Percentiles rank a stretch among this genome's conserved stretches.
phyloP scores from a whole-genome alignment of 2,329 filamentous ascomycete genomes.

The Apiospora sp. region DNA sequence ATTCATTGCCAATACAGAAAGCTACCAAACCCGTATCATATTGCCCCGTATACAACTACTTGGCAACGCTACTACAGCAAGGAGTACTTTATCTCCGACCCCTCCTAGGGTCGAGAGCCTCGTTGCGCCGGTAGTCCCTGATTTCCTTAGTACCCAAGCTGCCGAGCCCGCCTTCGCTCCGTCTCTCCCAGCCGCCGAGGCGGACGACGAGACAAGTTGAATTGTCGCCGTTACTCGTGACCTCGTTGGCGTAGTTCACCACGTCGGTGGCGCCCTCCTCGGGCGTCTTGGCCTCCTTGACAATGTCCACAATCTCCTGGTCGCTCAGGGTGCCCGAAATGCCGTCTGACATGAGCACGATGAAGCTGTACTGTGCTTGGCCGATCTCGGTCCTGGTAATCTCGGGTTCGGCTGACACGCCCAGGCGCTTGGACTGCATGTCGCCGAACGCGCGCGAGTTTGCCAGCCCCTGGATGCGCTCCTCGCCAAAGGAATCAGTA shows the following conservation, averaged over 20 bases:
- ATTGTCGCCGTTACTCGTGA: slow-evolving; percentile 72
- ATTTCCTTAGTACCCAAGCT: slow-evolving; percentile 93
- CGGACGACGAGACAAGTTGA: slow-evolving; percentile 73
- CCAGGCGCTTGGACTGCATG: slow-evolving; percentile 88
- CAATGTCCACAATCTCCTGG: slow-evolving; percentile 94
- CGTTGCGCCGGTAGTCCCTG: slow-evolving; percentile 80
- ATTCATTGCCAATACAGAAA: not conserved
- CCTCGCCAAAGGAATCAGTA: slow-evolving; percentile 96
- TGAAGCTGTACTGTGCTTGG: slow-evolving; percentile 86
- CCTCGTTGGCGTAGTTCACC: slow-evolving; percentile 88
- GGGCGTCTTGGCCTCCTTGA: slow-evolving; percentile 92
- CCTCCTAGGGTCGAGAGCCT: slow-evolving; percentile 83
- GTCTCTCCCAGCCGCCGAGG: slow-evolving; percentile 73
- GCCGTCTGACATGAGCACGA: slow-evolving; percentile 89
- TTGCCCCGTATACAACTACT: not conserved
- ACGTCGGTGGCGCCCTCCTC: slow-evolving; percentile 83
- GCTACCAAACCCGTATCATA: not conserved
- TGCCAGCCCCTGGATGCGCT: slow-evolving; percentile 90
- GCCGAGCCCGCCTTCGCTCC: slow-evolving; percentile 84
- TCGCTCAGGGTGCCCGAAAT: slow-evolving; percentile 86
- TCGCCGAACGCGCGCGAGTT: slow-evolving; percentile 96
- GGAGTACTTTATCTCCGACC: slow-evolving; percentile 56
- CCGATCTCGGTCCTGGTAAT: slow-evolving; percentile 80
- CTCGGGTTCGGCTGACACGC: slow-evolving; percentile 93
- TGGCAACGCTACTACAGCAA: not conserved